These are phyloP conservation scores for Lactifluus rugatus DNA, from an alignment of 768 basidiomycete genomes.

Conservation along the genomic window DNA sequence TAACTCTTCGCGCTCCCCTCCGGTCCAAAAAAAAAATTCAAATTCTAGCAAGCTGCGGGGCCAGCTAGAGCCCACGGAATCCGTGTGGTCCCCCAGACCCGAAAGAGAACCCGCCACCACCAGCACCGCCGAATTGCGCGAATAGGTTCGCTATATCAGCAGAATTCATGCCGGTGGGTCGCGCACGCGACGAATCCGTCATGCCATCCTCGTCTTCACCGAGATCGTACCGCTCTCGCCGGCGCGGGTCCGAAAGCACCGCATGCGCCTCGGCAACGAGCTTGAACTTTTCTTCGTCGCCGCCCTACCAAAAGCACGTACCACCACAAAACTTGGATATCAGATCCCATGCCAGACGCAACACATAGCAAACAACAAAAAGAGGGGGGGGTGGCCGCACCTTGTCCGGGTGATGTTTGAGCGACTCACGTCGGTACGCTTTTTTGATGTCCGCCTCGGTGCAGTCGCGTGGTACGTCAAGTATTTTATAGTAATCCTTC, in stretches of 20 bases:
- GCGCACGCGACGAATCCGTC: slow-evolving; percentile 27
- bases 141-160: slow-evolving; percentile 18
- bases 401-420: slow-evolving; percentile 84
- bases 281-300: slow-evolving; percentile 95
- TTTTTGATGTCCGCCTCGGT: slow-evolving; percentile 76
- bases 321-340: not conserved
- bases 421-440: slow-evolving; percentile 77
- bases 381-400: slow-evolving; percentile 27
- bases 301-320: slow-evolving; percentile 42
- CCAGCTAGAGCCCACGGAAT: slow-evolving; percentile 4
- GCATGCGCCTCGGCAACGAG: slow-evolving; percentile 73
- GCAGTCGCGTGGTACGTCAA: slow-evolving; percentile 50
- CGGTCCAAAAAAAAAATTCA: not conserved
- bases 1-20: not conserved
- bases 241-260: slow-evolving; percentile 67
- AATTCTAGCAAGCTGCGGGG: not conserved
- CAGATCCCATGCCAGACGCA: not conserved
- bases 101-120: slow-evolving; percentile 3
- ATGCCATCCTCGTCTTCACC: slow-evolving; percentile 75
- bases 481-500: slow-evolving; percentile 83
- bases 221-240: slow-evolving; percentile 67
- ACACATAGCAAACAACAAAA: not conserved
- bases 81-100: not conserved
- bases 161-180: slow-evolving; percentile 31
- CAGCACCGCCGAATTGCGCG: slow-evolving; percentile 12